phyloP scores from a whole-genome alignment of 2,329 filamentous ascomycete species.

The Clathrospora elynae region DNA sequence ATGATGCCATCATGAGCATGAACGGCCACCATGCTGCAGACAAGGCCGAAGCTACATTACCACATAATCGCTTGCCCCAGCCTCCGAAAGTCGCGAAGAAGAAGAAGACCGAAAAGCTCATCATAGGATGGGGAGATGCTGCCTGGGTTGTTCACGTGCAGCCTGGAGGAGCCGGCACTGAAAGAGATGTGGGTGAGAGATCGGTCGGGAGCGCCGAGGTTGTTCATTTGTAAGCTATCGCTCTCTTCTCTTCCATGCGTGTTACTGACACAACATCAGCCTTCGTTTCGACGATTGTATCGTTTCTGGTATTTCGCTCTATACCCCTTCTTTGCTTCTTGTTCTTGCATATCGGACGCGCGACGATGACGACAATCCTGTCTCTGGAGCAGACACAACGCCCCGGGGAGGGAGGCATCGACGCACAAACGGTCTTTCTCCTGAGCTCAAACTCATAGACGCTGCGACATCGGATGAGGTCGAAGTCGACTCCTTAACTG shows the following conservation, averaged over 20 bases:
- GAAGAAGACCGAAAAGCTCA: slow-evolving; percentile 68
- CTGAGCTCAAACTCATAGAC: slow-evolving; percentile 90
- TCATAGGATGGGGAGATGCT: slow-evolving; percentile 94
- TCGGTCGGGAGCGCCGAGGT: slow-evolving; percentile 84
- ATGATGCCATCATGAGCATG: slow-evolving; percentile 54
- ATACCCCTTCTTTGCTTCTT: slow-evolving; percentile 87
- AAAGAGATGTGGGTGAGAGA: slow-evolving; percentile 70
- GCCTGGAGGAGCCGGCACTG: slow-evolving; percentile 69
- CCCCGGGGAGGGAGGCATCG: slow-evolving; percentile 70
- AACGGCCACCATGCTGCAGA: slow-evolving; percentile 43
- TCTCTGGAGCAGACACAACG: slow-evolving; percentile 60
- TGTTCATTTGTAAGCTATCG: slow-evolving; percentile 75
- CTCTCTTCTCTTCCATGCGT: slow-evolving; percentile 18
- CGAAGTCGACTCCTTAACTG: slow-evolving; percentile 81
- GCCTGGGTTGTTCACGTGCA: slow-evolving; percentile 96
- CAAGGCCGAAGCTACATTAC: slow-evolving; percentile 40
- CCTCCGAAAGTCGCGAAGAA: slow-evolving; percentile 43
- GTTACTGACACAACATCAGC: slow-evolving; percentile 53
- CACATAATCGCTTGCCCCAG: slow-evolving; percentile 54
- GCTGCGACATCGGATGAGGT: slow-evolving; percentile 80
- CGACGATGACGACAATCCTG: slow-evolving; percentile 68
- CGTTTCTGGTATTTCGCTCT: slow-evolving; percentile 94
- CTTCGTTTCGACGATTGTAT: slow-evolving; percentile 92
- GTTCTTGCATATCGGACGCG: slow-evolving; percentile 88
- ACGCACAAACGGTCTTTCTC: slow-evolving; percentile 78